Evolutionary conservation across 441 rosid species (phyloP).

Genomic region (Corymbia calophylla): DNA sequence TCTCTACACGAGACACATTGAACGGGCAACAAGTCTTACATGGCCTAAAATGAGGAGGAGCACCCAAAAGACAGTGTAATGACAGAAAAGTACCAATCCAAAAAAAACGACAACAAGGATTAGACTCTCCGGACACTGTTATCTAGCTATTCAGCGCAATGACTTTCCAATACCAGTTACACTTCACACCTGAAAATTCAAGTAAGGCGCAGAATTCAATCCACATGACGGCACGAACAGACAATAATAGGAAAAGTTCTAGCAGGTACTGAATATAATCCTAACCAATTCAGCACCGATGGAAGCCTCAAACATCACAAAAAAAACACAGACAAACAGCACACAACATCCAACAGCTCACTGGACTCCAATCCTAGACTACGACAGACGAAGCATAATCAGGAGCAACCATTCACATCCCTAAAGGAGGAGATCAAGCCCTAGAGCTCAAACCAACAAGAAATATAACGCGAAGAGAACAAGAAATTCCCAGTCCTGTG

Average conservation of each 20-base stretch:
- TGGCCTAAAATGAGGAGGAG: background rate
- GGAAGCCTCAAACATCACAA: background rate
- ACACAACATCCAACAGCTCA: background rate
- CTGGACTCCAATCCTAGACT: background rate
- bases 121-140: background rate
- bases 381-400: background rate
- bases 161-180: no score
- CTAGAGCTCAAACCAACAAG: constrained; percentile 4
- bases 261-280: background rate
- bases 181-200: no score
- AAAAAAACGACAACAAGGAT: background rate
- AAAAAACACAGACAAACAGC: background rate
- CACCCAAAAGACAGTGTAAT: background rate
- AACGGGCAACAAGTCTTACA: background rate
- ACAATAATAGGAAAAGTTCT: background rate
- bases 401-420: background rate
- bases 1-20: background rate
- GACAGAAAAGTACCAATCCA: background rate
- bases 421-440: constrained; percentile 24
- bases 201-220: no score
- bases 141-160: no score
- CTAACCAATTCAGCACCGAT: background rate
- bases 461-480: constrained; percentile 20
- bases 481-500: background rate
- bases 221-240: no score